Evolutionary conservation across 169 alveolate species (phyloP), one percentile per base, ranked within the genome.

Genomic region (Cryptosporidium meleagridis): DNA sequence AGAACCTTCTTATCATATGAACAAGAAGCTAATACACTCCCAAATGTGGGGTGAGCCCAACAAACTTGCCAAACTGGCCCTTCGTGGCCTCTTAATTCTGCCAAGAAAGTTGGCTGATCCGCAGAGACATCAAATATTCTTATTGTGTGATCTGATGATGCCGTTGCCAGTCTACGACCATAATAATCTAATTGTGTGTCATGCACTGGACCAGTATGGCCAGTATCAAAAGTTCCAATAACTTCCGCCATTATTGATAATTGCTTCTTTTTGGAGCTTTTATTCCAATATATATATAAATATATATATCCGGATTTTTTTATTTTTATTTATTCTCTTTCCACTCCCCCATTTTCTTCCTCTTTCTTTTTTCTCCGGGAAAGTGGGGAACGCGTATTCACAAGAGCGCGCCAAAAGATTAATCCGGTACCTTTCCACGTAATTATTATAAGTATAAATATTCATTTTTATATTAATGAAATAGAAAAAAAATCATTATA

Each of bases 41-140:
- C 98, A 72, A 84, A 96, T 73, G 92, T 94, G 21, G 99, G 99
- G 86, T 96, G 98, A 41, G 98, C 96, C 98, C 98, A 97, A 45
- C 95, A 72, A 29, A 95, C 93, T 92, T 95, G 93, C 97, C 97
- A 96, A 48, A 95, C 96, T 5, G 98, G 97, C 16, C 97, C 97
- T 69, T 71, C 87, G 84, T 97, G 98, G 16, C 96, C 95, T 61
- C 69, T 72, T 31, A 86, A 69, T 37, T 92, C 92, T 61, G 85
- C 92, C 41, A 91, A 75, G 73, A 91, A 70, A 31, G 85, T 87
- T 26, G 94, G 91, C 8, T 87, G 92, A 33, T 73, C 92, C 62
- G 95, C 87, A 86, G 95, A 92, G 71, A 91, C 93, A 70, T 93
- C 95, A 93, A 93, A 94, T 21, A 93, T 80, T 41, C 96, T 92